These are phyloP conservation scores for Pythium myriotylum DNA, from an alignment of 352 stramenopile genomes.

Conservation along the genomic window DNA sequence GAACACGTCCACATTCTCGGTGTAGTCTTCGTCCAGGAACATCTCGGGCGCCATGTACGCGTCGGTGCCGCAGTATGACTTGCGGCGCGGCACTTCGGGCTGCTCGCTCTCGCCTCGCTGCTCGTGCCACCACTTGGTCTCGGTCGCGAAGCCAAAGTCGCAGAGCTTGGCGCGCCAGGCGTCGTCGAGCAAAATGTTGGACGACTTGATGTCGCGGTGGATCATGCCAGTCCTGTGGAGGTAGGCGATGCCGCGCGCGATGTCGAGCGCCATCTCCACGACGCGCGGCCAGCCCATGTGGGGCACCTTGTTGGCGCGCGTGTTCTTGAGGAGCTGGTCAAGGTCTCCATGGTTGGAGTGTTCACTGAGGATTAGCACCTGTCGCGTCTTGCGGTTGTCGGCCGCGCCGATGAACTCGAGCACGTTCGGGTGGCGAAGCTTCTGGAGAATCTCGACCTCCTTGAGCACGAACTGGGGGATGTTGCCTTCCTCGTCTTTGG, in stretches of 20 bases:
- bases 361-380: slow-evolving; percentile 86
- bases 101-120: slow-evolving; percentile 27
- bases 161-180: slow-evolving; percentile 76
- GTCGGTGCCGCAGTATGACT: slow-evolving; percentile 88
- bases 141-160: slow-evolving; percentile 85
- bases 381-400: slow-evolving; percentile 66
- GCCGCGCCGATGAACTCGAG: slow-evolving; percentile 77
- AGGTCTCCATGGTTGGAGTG: slow-evolving; percentile 79
- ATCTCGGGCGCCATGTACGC: slow-evolving; percentile 86
- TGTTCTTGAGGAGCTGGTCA: slow-evolving; percentile 62
- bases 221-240: slow-evolving; percentile 90
- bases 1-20: slow-evolving; percentile 85
- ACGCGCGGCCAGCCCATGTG: slow-evolving; percentile 70
- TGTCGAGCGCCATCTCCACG: slow-evolving; percentile 72
- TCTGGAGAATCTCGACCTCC: slow-evolving; percentile 72
- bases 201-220: slow-evolving; percentile 89
- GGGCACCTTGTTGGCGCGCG: slow-evolving; percentile 41
- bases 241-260: slow-evolving; percentile 93
- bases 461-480: slow-evolving; percentile 79
- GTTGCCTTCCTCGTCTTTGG: slow-evolving; percentile 69
- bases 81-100: slow-evolving; percentile 44
- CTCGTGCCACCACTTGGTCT: slow-evolving; percentile 48
- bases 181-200: slow-evolving; percentile 83
- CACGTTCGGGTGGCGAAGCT: slow-evolving; percentile 70
- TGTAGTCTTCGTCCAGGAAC: slow-evolving; percentile 85